phyloP scores from a whole-genome alignment of 2,329 filamentous ascomycete species.

The Apiospora saccharicola region DNA sequence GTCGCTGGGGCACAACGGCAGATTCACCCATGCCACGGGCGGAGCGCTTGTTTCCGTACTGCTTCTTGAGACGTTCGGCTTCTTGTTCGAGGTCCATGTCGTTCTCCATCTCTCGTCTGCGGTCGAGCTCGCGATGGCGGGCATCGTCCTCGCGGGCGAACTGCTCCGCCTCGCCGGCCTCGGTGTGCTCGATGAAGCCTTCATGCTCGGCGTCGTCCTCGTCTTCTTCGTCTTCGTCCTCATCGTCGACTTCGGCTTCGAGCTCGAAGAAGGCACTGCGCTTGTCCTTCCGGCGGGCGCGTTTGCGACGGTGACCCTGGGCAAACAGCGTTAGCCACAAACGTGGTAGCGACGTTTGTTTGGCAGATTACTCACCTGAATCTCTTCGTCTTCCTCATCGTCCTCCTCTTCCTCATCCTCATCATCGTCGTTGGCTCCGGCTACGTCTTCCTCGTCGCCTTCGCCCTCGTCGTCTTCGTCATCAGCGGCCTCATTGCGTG shows the following conservation, averaged over 20 bases:
- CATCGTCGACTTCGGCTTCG: conserved; percentile 97
- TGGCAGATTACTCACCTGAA: conserved; percentile 61
- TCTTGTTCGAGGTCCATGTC: conserved; percentile 94
- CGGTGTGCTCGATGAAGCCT: conserved; percentile 86
- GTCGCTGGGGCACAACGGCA: conserved; percentile 80
- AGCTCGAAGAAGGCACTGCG: conserved; percentile 94
- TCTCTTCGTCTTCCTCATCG: conserved; percentile 65
- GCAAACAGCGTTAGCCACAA: not conserved
- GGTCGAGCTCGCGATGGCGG: conserved; percentile 92
- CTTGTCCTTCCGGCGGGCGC: conserved; percentile 77
- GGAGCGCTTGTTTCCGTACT: conserved; percentile 82
- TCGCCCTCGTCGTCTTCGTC: conserved; percentile 56
- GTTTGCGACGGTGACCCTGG: conserved; percentile 78
- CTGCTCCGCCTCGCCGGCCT: conserved; percentile 88
- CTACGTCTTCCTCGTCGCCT: conserved; percentile 46
- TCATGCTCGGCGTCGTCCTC: conserved; percentile 89
- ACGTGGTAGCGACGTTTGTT: not conserved
- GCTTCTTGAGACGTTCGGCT: conserved; percentile 83
- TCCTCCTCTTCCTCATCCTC: conserved; percentile 55
- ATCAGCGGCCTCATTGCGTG: conserved; percentile 40
- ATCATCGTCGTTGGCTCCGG: conserved; percentile 56
- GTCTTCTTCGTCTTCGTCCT: conserved; percentile 86
- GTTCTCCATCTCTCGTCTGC: conserved; percentile 84
- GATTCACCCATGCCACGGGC: conserved; percentile 72
- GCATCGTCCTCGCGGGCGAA: conserved; percentile 86